These are phyloP conservation scores for Chaetomium cochliodes DNA, from an alignment of 495 filamentous ascomycete genomes.

Conservation along the genomic window DNA sequence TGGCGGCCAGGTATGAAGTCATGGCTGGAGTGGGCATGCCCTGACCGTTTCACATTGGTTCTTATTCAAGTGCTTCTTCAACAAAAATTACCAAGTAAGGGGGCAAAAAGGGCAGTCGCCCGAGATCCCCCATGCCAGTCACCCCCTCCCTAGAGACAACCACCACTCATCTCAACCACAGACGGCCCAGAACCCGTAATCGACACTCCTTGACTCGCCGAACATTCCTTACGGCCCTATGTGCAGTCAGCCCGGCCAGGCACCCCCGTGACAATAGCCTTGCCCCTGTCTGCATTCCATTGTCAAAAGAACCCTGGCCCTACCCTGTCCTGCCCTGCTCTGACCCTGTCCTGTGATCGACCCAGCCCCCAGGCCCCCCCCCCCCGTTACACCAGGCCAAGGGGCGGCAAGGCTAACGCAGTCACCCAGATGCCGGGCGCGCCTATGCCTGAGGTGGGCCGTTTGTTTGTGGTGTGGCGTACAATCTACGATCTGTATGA, in stretches of 20 bases:
- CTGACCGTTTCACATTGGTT: too few species aligned
- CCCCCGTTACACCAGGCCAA: background rate
- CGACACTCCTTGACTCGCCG: background rate
- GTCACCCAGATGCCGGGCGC: background rate
- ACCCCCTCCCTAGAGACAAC: background rate
- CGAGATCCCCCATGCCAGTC: background rate
- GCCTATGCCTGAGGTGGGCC: background rate
- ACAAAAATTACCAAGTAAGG: background rate
- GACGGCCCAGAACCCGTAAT: background rate
- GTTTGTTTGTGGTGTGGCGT: constrained; percentile 4
- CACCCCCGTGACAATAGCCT: background rate
- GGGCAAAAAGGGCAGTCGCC: background rate
- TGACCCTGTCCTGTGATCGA: background rate
- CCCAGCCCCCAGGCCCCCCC: too few species aligned
- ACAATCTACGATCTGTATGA: constrained; percentile 26
- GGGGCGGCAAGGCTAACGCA: background rate
- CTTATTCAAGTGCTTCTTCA: background rate
- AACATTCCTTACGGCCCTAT: constrained; percentile 4
- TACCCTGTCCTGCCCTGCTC: too few species aligned
- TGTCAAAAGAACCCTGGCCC: background rate
- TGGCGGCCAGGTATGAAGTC: too few species aligned
- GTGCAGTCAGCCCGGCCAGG: background rate
- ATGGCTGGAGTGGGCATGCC: too few species aligned
- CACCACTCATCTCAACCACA: background rate
- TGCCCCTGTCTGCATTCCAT: background rate